Base-by-base conservation (phyloP, 768 basidiomycete species). In the Filobasidium floriforme region DNA sequence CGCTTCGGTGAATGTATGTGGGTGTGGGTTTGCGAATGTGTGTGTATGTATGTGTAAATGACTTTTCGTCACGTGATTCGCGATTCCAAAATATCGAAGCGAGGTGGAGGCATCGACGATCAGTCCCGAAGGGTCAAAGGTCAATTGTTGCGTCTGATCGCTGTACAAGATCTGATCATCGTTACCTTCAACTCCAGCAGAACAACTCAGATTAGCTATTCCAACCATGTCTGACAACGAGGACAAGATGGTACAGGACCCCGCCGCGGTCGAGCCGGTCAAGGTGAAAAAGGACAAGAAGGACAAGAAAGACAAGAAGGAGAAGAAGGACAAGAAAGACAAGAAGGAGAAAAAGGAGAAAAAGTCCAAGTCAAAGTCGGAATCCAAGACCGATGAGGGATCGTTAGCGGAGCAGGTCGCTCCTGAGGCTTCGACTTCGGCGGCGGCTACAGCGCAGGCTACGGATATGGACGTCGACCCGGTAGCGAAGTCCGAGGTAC, bases 271-370 rank as follows among this genome's bases (percentile, higher is more conserved):
- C 22, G 14, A 7, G 19, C 10, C 22, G 44, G 26, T 62, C 41
- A 41, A 62, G 43, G 22, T 43, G 65, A 46, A 60, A 59, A 66
- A 59, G 32, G 43, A 32, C 26, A 24, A 57, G 19, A 60, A 41
- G 32, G 26, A 14, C 41, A 49, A 51, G 43, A 59, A 18, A 19
- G 55, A 22, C 32, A 52, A 19, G 44, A 43, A 44, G 41, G 37
- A 11, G 37, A 37, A 18, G 28, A 46, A 14, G 40, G 11, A 32
- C 1, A 28, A 24, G 22, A 61, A 43, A 18, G 60, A 41, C 2
- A 32, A 57, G 2, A 18, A 10, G 0, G 66, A 61, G 7, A 62
- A 32, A 37, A 59, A 57, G 41, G 62, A 60, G 41, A 62, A 51
- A 43, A 61, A 15, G 44, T 32, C 59, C 19, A 44, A 22, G 7